Evolutionary conservation across 148 eudicot species (phyloP), one percentile per base, ranked within the genome.

Genomic region (Camellia japonica): DNA sequence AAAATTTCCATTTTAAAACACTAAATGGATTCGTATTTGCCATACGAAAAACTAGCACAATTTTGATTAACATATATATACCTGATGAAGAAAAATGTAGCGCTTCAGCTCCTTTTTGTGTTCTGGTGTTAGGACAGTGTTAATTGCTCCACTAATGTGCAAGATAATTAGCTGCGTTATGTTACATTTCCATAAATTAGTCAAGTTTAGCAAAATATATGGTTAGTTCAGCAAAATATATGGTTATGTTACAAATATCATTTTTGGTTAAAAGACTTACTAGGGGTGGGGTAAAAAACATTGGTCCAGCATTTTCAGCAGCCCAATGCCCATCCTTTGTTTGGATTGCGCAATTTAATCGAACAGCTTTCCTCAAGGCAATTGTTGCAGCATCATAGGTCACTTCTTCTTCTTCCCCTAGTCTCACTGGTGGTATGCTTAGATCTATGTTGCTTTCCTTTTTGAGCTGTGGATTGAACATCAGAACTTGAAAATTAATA

Each of bases 321-420:
- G 81, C 68, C 81, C 81, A 79, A 38, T 79, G 81, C 2, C 81
- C 81, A 47, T 79, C 81, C 5, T 56, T 71, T 43, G 81, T 76
- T 79, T 79, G 81, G 54, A 79, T 61, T 13, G 81, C 76, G 3
- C 81, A 60, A 47, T 79, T 79, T 15, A 79, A 55, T 5, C 81
- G 67, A 0, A 79, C 18, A 11, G 81, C 81, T 71, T 79, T 79
- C 75, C 72, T 70, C 68, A 79, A 65, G 3, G 81, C 81, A 13
- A 56, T 71, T 0, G 81, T 79, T 0, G 20, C 54, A 5, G 19
- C 23, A 16, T 69, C 73, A 18, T 46, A 43, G 11, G 54, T 69
- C 6, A 69, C n/a, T 69, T 69, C 55, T 69, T 69, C 73, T 4
- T 69, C 16, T 2, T 69, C 55, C n/a, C 73, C 73, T 16, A 69